Conservation (phyloP, 768 basidiomycete genomes). For the Tylopilus sp. region DNA sequence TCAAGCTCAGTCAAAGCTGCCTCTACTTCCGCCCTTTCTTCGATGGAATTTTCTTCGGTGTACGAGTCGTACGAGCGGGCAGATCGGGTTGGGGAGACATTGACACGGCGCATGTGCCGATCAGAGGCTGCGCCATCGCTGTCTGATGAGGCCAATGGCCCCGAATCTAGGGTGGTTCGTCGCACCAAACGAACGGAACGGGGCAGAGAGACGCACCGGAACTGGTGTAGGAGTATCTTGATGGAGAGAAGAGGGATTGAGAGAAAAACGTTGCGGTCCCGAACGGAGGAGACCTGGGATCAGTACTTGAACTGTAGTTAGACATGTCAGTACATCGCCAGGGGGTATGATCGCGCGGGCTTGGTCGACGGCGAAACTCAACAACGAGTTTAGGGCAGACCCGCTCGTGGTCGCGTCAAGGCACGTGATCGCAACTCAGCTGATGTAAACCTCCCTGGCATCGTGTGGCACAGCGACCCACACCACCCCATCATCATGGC, state of each 20-base stretch:
- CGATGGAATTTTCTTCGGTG: constrained; percentile 51
- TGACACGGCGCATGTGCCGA: constrained; percentile 49
- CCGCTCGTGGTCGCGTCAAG: constrained; percentile 35
- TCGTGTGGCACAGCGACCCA: background rate
- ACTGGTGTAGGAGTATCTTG: constrained; percentile 54
- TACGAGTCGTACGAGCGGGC: constrained; percentile 47
- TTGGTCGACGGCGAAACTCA: constrained; percentile 24
- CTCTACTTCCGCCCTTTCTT: constrained; percentile 57
- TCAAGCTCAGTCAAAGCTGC: constrained; percentile 64
- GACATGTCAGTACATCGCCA: constrained; percentile 39
- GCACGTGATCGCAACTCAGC: constrained; percentile 31
- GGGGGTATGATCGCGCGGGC: constrained; percentile 2
- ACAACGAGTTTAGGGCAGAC: constrained; percentile 38
- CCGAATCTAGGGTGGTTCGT: constrained; percentile 33
- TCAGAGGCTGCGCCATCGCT: constrained; percentile 43
- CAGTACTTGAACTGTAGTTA: constrained; percentile 36
- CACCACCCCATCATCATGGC: constrained; percentile 34
- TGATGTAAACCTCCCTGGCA: constrained; percentile 14
- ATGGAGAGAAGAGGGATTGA: constrained; percentile 55
- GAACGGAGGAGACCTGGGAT: constrained; percentile 59
- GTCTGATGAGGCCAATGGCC: constrained; percentile 46
- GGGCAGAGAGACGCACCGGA: constrained; percentile 42
- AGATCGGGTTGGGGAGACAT: constrained; percentile 50
- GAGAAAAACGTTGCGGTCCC: constrained; percentile 59
- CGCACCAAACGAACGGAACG: background rate